A percentile compares a stretch with the other conserved stretches of the same genome.
These are phyloP conservation scores for Chimonanthus salicifolius DNA, from an alignment of 164 flowering plant species.

Conservation along the genomic window DNA sequence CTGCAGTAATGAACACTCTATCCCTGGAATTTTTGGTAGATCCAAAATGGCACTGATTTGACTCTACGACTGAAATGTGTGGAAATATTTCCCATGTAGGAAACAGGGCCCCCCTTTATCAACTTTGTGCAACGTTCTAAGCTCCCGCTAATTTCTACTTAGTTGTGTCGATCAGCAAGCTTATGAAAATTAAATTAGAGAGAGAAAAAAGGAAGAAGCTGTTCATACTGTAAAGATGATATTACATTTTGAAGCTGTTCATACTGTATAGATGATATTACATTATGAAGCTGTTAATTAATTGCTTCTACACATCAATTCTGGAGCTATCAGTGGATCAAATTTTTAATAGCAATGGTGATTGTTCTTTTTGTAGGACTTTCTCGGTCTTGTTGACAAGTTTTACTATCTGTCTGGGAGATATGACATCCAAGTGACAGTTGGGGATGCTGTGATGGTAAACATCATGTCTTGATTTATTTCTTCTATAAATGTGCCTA, in stretches of 20 bases:
- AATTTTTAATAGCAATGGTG: not conserved
- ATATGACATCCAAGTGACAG: conserved; percentile 77
- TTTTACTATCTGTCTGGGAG: conserved; percentile 89
- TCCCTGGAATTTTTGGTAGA: no score
- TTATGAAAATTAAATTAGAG: not conserved
- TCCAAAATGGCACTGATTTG: no score
- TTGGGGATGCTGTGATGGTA: conserved; percentile 97
- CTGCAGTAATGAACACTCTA: no score
- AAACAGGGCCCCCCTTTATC: no score
- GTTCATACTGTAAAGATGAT: not conserved
- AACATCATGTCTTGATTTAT: conserved; percentile 1
- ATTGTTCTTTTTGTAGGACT: conserved; percentile 49
- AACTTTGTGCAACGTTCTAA: no score
- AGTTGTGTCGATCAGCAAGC: not conserved
- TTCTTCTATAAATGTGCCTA: conserved; percentile 3
- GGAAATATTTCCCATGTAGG: not conserved
- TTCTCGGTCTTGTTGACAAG: conserved; percentile 91
- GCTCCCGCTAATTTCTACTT: not conserved
- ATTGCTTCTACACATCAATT: conserved; percentile 1
- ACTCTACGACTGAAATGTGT: not conserved
- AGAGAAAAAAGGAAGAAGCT: not conserved
- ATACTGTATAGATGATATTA: not conserved
- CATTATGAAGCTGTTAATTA: not conserved
- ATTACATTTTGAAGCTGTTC: not conserved
- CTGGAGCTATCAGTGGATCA: not conserved